phyloP scores from a whole-genome alignment of 2,329 filamentous ascomycete species.

The Phaeosphaeriaceae sp. region DNA sequence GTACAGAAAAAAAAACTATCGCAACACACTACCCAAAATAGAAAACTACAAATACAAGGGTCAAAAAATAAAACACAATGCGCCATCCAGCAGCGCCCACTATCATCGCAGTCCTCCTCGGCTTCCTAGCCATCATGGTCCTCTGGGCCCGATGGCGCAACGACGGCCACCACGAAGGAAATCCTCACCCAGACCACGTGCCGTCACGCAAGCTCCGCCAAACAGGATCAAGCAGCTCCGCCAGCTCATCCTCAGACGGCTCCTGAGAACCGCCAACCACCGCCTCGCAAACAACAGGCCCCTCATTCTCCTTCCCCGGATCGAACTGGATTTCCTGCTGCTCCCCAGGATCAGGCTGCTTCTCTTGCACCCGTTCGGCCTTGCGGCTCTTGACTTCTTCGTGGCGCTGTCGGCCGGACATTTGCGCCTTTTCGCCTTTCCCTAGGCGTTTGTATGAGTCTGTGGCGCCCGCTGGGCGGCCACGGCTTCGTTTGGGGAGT shows the following conservation, averaged over 20 bases:
- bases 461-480: too few relatives aligned
- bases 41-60: background rate
- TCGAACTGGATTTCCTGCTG: too few relatives aligned
- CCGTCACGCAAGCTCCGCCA: slow-evolving; percentile 10
- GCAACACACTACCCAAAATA: background rate
- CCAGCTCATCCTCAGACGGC: too few relatives aligned
- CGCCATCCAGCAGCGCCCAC: slow-evolving; percentile 45
- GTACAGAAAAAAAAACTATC: background rate
- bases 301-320: too few relatives aligned
- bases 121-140: slow-evolving; percentile 37
- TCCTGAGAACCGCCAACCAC: too few relatives aligned
- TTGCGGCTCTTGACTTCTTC: background rate
- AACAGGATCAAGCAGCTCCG: too few relatives aligned
- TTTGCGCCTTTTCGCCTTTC: background rate
- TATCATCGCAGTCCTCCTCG: slow-evolving; percentile 39
- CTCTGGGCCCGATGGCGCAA: slow-evolving; percentile 30
- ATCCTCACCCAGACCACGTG: slow-evolving; percentile 42
- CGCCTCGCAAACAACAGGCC: too few relatives aligned
- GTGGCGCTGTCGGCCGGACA: background rate
- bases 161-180: slow-evolving; percentile 46
- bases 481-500: too few relatives aligned
- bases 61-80: slow-evolving; percentile 21
- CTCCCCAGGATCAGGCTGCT: too few relatives aligned
- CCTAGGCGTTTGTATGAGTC: background rate
- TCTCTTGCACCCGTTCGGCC: slow-evolving; percentile 1